Evolutionary conservation across 805 yeast species (phyloP), one percentile per base, ranked within the genome.

Genomic region (Hermanozyma aechmeae): DNA sequence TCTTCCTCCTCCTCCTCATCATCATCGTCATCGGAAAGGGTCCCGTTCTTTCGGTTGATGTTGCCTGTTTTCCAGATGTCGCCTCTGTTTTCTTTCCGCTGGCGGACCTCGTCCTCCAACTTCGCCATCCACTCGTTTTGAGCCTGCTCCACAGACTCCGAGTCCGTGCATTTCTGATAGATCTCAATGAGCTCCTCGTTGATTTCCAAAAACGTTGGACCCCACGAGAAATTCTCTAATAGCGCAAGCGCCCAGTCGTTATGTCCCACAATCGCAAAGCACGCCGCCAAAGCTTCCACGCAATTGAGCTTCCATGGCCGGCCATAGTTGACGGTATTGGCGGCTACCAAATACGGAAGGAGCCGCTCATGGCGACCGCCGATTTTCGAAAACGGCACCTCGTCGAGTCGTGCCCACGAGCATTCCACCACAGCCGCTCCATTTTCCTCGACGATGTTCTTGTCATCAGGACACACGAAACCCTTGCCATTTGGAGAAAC

Each of bases 381-480:
- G 34, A 92, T 86, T 47, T 82, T 84, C 35, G 68, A 61, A 55
- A 92, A 92, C 4, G 98, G 98, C n/a, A 92, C 76, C 52, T 92
- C 98, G 32, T 86, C 95, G n/a, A 92, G 53, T 31, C 97, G 64
- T 0, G 98, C 98, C 98, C 98, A 92, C 2, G 96, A 85, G 56
- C 97, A 89, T 51, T 92, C 98, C 2, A 92, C 97, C 6, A 92
- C 98, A 0, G 98, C 95, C n/a, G 86, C 92, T 21, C 98, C 98
- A 23, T 63, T 50, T 16, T 65, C 65, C 43, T 81, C 94, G 0
- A 86, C 95, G 9, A 84, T 66, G 26, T 73, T 81, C 23, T 56
- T 48, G 51, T 92, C 98, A 40, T 80, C 67, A 0, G 97, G 97
- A 51, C 95, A 84, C 1, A 92, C 95, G 1, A 85, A 87, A 5